These are phyloP conservation scores for Glycine soja DNA, from an alignment of 306 rosid species.

Conservation along the genomic window DNA sequence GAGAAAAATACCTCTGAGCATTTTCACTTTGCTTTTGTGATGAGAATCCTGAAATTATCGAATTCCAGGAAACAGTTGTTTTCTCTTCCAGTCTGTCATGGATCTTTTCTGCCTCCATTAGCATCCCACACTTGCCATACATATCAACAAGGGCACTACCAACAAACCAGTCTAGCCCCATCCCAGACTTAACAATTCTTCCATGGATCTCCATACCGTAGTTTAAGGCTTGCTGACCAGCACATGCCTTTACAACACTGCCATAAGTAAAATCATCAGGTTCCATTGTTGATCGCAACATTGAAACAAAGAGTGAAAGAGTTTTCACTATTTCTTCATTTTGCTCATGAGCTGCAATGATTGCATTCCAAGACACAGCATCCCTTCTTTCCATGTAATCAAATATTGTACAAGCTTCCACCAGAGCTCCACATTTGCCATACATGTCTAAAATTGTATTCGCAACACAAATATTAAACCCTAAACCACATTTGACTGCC, in stretches of 20 bases:
- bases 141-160: slow-evolving; percentile 87
- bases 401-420: slow-evolving; percentile 69
- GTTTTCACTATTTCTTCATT: slow-evolving; percentile 62
- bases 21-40: slow-evolving; percentile 71
- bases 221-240: slow-evolving; percentile 66
- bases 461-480: slow-evolving; percentile 69
- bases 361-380: slow-evolving; percentile 91
- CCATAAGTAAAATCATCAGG: slow-evolving; percentile 90
- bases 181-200: slow-evolving; percentile 72
- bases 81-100: slow-evolving; percentile 66
- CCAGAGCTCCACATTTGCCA: slow-evolving; percentile 74
- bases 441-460: slow-evolving; percentile 87
- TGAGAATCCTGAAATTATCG: slow-evolving; percentile 87
- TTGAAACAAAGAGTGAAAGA: slow-evolving; percentile 68
- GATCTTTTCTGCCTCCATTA: slow-evolving; percentile 81
- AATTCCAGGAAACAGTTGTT: slow-evolving; percentile 81
- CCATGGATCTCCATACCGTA: slow-evolving; percentile 82
- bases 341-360: slow-evolving; percentile 82
- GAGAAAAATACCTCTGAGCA: slow-evolving; percentile 74
- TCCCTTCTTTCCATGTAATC: slow-evolving; percentile 77
- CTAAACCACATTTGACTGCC: slow-evolving; percentile 65
- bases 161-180: slow-evolving; percentile 70
- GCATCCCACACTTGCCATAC: slow-evolving; percentile 86
- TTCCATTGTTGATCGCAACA: slow-evolving; percentile 75
- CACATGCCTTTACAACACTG: slow-evolving; percentile 81